Evolutionary conservation across 352 stramenopile genomes (phyloP).

Genomic region (Sclerospora graminicola): DNA sequence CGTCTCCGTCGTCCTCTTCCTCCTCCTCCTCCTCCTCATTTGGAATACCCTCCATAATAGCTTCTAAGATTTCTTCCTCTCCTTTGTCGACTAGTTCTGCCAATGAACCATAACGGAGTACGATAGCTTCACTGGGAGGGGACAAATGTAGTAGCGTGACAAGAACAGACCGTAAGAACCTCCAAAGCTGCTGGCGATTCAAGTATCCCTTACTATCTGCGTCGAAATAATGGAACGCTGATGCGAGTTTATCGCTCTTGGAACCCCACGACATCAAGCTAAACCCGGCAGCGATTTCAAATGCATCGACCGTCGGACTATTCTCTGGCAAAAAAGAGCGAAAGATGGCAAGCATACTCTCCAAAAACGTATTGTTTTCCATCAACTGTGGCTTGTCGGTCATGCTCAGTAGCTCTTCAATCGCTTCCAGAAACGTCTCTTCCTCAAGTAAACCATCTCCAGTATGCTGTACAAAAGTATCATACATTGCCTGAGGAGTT

Average conservation of each 20-base stretch:
- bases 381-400: slow-evolving; percentile 60
- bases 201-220: slow-evolving; percentile 69
- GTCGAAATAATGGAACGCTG: slow-evolving; percentile 81
- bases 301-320: slow-evolving; percentile 56
- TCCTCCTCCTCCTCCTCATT: slow-evolving; percentile 16
- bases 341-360: slow-evolving; percentile 71
- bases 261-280: slow-evolving; percentile 74
- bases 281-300: slow-evolving; percentile 75
- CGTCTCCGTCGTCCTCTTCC: no score
- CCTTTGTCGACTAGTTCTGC: slow-evolving; percentile 67
- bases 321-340: slow-evolving; percentile 59
- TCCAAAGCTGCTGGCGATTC: slow-evolving; percentile 74
- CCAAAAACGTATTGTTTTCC: slow-evolving; percentile 66
- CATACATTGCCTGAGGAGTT: slow-evolving; percentile 65
- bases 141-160: slow-evolving; percentile 68
- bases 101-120: slow-evolving; percentile 52
- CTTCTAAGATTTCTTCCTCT: slow-evolving; percentile 69
- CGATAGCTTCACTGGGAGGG: slow-evolving; percentile 40
- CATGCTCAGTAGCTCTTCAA: slow-evolving; percentile 75
- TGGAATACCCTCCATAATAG: slow-evolving; percentile 47
- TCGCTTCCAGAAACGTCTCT: slow-evolving; percentile 69
- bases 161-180: slow-evolving; percentile 72
- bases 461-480: slow-evolving; percentile 81
- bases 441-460: slow-evolving; percentile 73
- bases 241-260: slow-evolving; percentile 81